phyloP scores from a whole-genome alignment of 495 filamentous ascomycete species.

The Hypoxylon perforatum region DNA sequence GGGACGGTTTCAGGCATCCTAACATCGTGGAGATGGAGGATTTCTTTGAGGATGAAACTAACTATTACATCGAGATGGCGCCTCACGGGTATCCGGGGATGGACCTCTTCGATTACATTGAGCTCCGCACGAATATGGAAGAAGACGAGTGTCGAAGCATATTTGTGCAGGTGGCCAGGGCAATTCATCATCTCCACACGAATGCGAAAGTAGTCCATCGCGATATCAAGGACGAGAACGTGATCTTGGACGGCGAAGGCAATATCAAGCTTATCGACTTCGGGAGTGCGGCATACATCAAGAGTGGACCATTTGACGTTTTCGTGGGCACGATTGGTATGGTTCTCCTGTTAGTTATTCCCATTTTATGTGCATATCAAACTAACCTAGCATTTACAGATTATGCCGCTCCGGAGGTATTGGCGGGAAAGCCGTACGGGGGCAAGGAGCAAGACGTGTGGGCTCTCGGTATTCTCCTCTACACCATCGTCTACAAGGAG shows the following conservation, averaged over 20 bases:
- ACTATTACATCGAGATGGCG: constrained; percentile 99
- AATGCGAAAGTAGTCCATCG: constrained; percentile 94
- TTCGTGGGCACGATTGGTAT: constrained; percentile 98
- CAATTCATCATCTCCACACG: constrained; percentile 90
- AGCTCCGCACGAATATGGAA: constrained; percentile 95
- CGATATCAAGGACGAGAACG: constrained; percentile 99
- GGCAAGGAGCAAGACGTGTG: constrained; percentile 98
- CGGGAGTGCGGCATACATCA: constrained; percentile 97
- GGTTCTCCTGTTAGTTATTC: constrained; percentile 41
- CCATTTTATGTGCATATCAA: neutral
- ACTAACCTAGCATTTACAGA: constrained; percentile 63
- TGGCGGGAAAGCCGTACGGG: constrained; percentile 91
- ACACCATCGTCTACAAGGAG: constrained; percentile 99
- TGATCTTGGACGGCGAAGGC: constrained; percentile 93
- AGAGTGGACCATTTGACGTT: constrained; percentile 97
- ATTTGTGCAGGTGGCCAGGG: constrained; percentile 89
- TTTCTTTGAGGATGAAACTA: constrained; percentile 97
- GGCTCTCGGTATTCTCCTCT: constrained; percentile 97
- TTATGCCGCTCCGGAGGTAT: constrained; percentile 96
- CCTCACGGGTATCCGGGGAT: constrained; percentile 96
- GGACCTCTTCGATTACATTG: constrained; percentile 99
- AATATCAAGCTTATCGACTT: constrained; percentile 98
- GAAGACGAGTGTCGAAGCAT: constrained; percentile 94
- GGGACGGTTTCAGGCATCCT: constrained; percentile 86
- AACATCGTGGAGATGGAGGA: constrained; percentile 99